Base-by-base conservation (phyloP, 257 asterid species). In the Thymus quinquecostatus region DNA sequence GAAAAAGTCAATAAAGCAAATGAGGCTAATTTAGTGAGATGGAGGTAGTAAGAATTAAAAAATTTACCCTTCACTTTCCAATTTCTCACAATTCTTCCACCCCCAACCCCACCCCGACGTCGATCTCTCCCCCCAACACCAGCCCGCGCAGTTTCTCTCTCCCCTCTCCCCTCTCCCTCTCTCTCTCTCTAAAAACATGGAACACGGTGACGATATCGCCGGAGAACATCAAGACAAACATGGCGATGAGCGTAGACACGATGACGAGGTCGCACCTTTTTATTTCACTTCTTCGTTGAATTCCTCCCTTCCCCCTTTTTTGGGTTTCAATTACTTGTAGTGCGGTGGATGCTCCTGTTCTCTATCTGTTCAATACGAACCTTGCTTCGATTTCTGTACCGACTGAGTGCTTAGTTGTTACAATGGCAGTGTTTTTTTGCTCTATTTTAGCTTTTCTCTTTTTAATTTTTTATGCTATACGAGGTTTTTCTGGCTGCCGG, bases 201-300 rank as follows among this genome's bases (percentile, higher is more conserved):
- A 90, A 73, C 91, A 83, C 70, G 70, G 86, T 6, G 98, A 88
- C 69, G 96, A 86, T 67, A 60, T 70, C 66, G 89, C 81, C 54
- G 90, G 84, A 36, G 96, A 87, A 66, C 84, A 80, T 70, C 92
- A 64, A 10, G 96, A 81, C 66, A 90, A 87, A 68, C 95, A 85
- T 28, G 92, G 88, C 47, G 96, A 85, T 68, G 96, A 91, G 78
- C 93, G 87, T 73, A 80, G 72, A 43, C 78, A 66, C 81, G 79
- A 73, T 13, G 80, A 76, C 70, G 85, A 82, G 84, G 87, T 80
- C 77, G 11, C 68, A 44, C 6, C 68, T 68, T 58, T 66, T 51
- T 21, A 3, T 47, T 59, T 73, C 47, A 14, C 10, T 65, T 59
- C 21, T 57, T 32, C 14, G 41, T 13, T 65, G 8, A 65, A 65